A percentile compares a stretch with the other conserved stretches of the same genome.
Evolutionary conservation across 768 basidiomycete genomes (phyloP).

Genomic region (Saitozyma sp.): DNA sequence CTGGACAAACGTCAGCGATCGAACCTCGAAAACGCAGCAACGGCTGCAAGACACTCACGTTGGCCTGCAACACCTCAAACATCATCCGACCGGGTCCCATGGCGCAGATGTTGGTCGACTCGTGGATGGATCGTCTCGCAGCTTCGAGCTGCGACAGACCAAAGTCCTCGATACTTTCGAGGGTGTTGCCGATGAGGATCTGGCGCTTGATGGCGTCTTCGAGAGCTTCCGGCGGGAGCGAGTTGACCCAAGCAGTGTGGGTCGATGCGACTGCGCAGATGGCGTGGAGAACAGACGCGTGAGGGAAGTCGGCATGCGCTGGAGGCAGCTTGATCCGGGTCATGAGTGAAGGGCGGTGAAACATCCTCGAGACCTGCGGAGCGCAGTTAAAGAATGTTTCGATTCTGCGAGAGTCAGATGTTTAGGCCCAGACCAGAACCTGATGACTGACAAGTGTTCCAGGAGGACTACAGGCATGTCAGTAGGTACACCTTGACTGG

Average conservation of each 20-base stretch:
- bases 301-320: slow-evolving; percentile 71
- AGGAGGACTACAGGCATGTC: slow-evolving; percentile 29
- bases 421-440: neutral
- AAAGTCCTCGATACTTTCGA: slow-evolving; percentile 39
- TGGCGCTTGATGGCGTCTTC: slow-evolving; percentile 20
- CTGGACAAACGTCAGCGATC: slow-evolving; percentile 13
- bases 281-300: slow-evolving; percentile 72
- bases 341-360: slow-evolving; percentile 69
- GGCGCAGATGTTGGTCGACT: slow-evolving; percentile 20
- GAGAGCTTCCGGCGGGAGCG: slow-evolving; percentile 43
- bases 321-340: slow-evolving; percentile 66
- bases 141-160: slow-evolving; percentile 32
- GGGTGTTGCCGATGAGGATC: slow-evolving; percentile 18
- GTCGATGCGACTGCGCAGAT: slow-evolving; percentile 77
- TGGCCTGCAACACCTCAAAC: slow-evolving; percentile 36
- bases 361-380: slow-evolving; percentile 69
- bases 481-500: neutral
- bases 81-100: slow-evolving; percentile 26
- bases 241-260: slow-evolving; percentile 63
- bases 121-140: slow-evolving; percentile 18
- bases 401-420: slow-evolving; percentile 56
- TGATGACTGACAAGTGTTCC: slow-evolving; percentile 42
- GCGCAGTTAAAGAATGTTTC: slow-evolving; percentile 78
- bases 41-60: slow-evolving; percentile 19
- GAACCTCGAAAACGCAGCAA: neutral